Conservation (phyloP, 169 alveolate species). For the Eimeria tenella region DNA sequence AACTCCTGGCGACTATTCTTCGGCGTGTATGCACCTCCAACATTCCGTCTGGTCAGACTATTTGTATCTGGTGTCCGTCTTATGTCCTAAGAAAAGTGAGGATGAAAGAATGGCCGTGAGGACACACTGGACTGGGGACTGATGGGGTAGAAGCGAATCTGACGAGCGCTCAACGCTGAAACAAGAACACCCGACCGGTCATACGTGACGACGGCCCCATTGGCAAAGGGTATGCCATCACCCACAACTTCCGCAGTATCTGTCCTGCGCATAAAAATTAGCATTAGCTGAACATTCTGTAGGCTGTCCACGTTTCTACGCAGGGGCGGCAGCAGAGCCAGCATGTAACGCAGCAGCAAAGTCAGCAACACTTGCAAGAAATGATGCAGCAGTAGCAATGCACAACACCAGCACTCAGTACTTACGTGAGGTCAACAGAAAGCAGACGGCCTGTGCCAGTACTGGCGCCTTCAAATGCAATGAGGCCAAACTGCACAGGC, state of each 20-base stretch:
- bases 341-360: conserved; percentile 6
- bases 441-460: conserved; percentile 48
- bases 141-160: conserved; percentile 30
- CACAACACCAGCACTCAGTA: background rate
- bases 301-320: background rate
- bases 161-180: conserved; percentile 22
- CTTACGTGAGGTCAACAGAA: conserved; percentile 35
- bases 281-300: background rate
- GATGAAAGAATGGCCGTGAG: background rate
- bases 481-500: conserved; percentile 45
- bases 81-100: too few species aligned
- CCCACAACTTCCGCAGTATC: conserved; percentile 46
- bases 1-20: too few species aligned
- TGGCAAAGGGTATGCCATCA: conserved; percentile 36
- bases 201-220: conserved; percentile 31
- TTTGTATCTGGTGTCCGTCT: too few species aligned
- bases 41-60: too few species aligned
- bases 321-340: background rate
- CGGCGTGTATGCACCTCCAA: too few species aligned
- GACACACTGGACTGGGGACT: background rate
- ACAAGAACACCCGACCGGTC: conserved; percentile 28
- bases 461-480: conserved; percentile 18
- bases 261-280: background rate
- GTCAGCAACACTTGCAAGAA: background rate
- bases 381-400: background rate